Percentiles rank a stretch among this genome's conserved stretches.
phyloP scores from a whole-genome alignment of 163 green algal genomes.

The Scenedesmus sp. region DNA sequence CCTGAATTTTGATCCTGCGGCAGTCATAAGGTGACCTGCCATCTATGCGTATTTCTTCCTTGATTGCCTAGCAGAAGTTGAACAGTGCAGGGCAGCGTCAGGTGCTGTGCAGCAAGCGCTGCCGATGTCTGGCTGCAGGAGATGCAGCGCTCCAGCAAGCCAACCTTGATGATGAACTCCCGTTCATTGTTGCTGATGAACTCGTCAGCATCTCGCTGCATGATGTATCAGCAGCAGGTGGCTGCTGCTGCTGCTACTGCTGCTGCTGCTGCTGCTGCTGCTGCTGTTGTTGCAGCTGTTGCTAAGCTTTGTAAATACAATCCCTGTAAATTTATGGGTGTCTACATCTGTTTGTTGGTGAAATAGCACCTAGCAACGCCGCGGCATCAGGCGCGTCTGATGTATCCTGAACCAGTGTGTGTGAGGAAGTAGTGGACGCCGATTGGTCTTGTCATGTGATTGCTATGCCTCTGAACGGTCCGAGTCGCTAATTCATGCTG shows the following conservation, averaged over 20 bases:
- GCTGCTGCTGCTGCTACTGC: neutral
- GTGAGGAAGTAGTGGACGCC: too few species aligned
- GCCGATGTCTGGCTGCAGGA: neutral
- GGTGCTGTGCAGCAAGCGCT: neutral
- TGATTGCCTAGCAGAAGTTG: conserved; percentile 69
- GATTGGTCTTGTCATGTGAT: too few species aligned
- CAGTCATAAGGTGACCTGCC: conserved; percentile 73
- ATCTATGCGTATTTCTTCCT: conserved; percentile 77
- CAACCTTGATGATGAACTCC: conserved; percentile 82
- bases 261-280: neutral
- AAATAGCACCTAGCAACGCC: too few species aligned
- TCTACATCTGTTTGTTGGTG: too few species aligned
- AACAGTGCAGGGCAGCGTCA: neutral
- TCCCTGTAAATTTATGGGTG: too few species aligned
- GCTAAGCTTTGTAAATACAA: neutral
- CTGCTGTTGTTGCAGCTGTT: neutral
- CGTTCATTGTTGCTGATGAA: conserved; percentile 78
- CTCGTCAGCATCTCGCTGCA: conserved; percentile 65
- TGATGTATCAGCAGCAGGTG: neutral
- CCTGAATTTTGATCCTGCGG: conserved; percentile 70
- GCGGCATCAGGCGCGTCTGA: too few species aligned
- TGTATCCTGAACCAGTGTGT: too few species aligned
- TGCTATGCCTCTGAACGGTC: too few species aligned
- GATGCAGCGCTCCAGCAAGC: neutral
- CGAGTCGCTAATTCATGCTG: neutral